A percentile compares a stretch with the other conserved stretches of the same genome.
Conservation (phyloP, 345 rosid species). For the Hypericum androsaemum region DNA sequence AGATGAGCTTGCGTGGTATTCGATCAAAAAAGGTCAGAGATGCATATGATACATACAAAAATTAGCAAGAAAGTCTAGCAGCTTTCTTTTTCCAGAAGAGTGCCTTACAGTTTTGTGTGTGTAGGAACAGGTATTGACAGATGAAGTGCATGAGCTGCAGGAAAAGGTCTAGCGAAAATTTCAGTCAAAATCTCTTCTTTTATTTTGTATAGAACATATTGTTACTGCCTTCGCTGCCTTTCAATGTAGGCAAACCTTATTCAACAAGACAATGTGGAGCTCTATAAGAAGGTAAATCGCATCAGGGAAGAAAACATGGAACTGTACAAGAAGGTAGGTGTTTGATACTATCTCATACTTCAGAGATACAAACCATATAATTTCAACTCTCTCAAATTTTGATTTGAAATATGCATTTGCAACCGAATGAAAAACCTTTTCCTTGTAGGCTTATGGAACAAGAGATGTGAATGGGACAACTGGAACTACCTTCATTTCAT, state of each 20-base stretch:
- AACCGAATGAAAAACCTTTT: not conserved
- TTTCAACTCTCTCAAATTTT: no score
- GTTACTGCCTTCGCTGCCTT: no score
- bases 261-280: constrained; percentile 5
- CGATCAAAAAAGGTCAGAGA: constrained; percentile 49
- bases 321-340: constrained; percentile 10
- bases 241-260: constrained; percentile 2
- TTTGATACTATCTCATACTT: not conserved
- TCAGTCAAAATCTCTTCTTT: no score
- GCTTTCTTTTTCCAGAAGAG: no score
- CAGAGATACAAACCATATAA: not conserved
- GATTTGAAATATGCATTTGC: no score
- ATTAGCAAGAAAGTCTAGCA: not conserved
- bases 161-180: not conserved
- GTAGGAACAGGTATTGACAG: constrained; percentile 2
- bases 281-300: constrained; percentile 7
- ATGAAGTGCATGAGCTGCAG: not conserved
- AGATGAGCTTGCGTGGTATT: constrained; percentile 52
- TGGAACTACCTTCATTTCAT: constrained; percentile 21
- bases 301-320: constrained; percentile 9
- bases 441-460: constrained; percentile 39
- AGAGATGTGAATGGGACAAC: constrained; percentile 16
- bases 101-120: not conserved
- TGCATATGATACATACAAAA: not conserved
- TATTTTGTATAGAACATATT: no score